phyloP scores from a whole-genome alignment of 225 moss, liverwort and hornwort genomes.

The Straminergon stramineum region DNA sequence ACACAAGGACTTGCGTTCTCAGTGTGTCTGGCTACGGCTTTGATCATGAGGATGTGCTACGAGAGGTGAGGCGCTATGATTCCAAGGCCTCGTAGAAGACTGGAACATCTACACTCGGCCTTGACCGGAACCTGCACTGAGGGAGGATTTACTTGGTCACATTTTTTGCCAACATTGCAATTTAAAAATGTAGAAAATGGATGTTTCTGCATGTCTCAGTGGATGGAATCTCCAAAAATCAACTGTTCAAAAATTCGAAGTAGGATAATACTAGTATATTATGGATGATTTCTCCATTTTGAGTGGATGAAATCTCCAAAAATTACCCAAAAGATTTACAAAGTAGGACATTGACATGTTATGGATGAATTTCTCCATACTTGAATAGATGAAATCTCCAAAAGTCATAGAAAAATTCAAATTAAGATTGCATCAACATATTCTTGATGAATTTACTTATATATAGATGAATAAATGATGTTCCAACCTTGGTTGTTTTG shows the following conservation, averaged over 20 bases:
- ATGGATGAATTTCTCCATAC: background rate
- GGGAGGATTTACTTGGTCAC: background rate
- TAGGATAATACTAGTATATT: no score
- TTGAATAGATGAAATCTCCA: background rate
- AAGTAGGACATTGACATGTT: no score
- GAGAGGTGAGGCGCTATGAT: conserved; percentile 7
- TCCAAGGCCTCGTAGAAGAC: background rate
- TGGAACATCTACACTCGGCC: background rate
- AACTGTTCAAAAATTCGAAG: background rate
- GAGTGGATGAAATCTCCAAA: background rate
- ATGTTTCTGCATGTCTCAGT: background rate
- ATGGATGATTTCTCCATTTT: background rate
- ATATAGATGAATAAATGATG: background rate
- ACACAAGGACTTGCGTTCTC: background rate
- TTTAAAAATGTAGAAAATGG: background rate
- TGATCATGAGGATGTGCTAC: conserved; percentile 1
- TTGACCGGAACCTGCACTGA: background rate
- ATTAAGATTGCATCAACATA: background rate
- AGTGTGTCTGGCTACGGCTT: conserved; percentile 30
- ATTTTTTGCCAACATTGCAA: background rate
- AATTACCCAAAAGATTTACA: background rate
- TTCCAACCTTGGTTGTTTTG: background rate
- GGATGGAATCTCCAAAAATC: background rate
- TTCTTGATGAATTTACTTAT: background rate
- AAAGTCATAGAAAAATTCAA: background rate